These are phyloP conservation scores for Kalanchoe fedtschenkoi DNA, from an alignment of 164 flowering plant species.

Conservation along the genomic window DNA sequence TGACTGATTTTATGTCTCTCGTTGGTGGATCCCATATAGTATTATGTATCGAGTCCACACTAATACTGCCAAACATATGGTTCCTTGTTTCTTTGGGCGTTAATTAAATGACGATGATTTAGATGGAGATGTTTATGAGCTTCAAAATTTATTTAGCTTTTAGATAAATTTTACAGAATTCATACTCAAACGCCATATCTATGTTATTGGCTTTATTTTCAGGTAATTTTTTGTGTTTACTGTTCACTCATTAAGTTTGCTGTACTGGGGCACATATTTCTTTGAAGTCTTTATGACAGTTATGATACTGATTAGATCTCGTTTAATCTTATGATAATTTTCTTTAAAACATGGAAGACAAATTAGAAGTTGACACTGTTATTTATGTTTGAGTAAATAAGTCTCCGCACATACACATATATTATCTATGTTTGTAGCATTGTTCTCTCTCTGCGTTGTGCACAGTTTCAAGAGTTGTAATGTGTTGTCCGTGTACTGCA, in stretches of 20 bases:
- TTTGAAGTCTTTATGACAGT: background rate
- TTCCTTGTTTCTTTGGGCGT: background rate
- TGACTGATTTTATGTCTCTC: no score
- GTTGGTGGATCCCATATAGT: background rate
- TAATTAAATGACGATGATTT: no score
- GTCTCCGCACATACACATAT: background rate
- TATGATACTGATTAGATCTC: background rate
- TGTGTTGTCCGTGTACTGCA: slow-evolving; percentile 23
- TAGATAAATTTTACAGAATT: background rate
- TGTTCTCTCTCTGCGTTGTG: background rate
- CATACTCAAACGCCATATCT: background rate
- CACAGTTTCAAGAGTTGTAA: background rate
- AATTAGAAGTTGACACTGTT: background rate
- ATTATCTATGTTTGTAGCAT: background rate
- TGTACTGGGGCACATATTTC: background rate
- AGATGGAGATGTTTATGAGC: background rate
- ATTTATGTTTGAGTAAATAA: background rate
- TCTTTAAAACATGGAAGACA: background rate
- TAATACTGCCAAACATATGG: background rate
- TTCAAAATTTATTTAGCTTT: background rate
- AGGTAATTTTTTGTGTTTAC: no score
- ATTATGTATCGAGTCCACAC: background rate
- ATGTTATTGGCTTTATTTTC: no score
- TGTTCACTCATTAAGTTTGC: no score
- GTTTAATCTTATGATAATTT: background rate